Base-by-base conservation (phyloP, 2,329 filamentous ascomycete species). In the Stemphylium vesicarium region DNA sequence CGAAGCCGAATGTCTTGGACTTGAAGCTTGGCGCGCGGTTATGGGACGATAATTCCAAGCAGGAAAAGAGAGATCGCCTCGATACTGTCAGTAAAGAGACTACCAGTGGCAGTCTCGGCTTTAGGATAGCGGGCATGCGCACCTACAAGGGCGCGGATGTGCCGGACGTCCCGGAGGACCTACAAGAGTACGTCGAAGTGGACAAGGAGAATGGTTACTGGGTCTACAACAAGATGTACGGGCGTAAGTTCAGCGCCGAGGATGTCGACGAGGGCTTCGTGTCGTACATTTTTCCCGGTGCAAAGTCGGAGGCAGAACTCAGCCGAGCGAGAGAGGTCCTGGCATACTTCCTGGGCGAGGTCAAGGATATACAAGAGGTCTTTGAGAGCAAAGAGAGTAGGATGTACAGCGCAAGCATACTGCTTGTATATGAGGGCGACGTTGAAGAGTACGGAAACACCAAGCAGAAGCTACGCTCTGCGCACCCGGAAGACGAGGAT, bases 11-110 rank as follows among this genome's bases (percentile, higher is more conserved):
- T 66, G 92, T 99, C 7, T 80, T 99, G 53, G 95, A 99, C 71
- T 85, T 96, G 62, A 99, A 99, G 79, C 85, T 99, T 16, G 95
- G 95, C 38, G 84, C 87, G 44, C 85, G 91, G 29, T 79, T 99
- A 5, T 98, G 92, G 89, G 94, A 91, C 12, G 91, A 96, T 33
- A 80, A 81, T 57, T 84, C 87, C 3, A 80, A 81, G 20, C 75
- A 79, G 0, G 80, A 82, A 26, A 89, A 89, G 72, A 78, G 85
- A 13, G 80, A 75, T 20, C 80, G 84, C 46, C 75, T 89, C 20
- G 86, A 88, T 66, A 80, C 82, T 35, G 84, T 88, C 15, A 79
- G 84, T 4, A 75, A 79, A 13, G 79, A 82, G 60, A 87, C 85
- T 2, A 89, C 86, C 1, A 85, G 81, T 60, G 79, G 80, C 4